phyloP scores from a whole-genome alignment of 371 early-diverging fungal genomes.

The Apophysomyces ossiformis region DNA sequence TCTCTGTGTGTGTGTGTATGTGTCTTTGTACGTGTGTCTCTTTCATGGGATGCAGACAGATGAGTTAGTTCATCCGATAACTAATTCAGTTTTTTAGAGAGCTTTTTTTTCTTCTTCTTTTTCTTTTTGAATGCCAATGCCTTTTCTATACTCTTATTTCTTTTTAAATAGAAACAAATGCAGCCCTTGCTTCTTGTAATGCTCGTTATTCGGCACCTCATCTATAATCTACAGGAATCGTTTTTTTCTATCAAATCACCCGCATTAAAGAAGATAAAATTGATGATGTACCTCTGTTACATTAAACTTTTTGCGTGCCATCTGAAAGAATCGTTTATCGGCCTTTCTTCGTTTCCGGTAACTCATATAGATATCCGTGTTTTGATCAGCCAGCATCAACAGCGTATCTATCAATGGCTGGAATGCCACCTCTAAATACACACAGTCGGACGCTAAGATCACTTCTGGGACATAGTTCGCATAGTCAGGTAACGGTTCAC shows the following conservation, averaged over 20 bases:
- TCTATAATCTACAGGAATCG: slow-evolving; percentile 8
- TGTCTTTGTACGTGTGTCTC: too few species aligned
- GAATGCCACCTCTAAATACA: slow-evolving; percentile 53
- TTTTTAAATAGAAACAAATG: slow-evolving; percentile 38
- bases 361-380: slow-evolving; percentile 42
- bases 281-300: slow-evolving; percentile 26
- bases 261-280: too few species aligned
- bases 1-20: too few species aligned
- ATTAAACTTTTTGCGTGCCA: slow-evolving; percentile 46
- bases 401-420: slow-evolving; percentile 48
- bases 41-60: too few species aligned
- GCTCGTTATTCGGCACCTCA: slow-evolving; percentile 38
- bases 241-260: background rate
- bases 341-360: slow-evolving; percentile 54
- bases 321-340: slow-evolving; percentile 51
- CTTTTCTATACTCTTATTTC: slow-evolving; percentile 19
- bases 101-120: background rate
- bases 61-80: too few species aligned
- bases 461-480: slow-evolving; percentile 31
- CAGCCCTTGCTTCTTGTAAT: slow-evolving; percentile 26
- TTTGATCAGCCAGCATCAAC: slow-evolving; percentile 27
- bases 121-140: background rate
- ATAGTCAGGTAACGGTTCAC: slow-evolving; percentile 26
- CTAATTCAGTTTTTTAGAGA: too few species aligned
- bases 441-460: slow-evolving; percentile 55